Evolutionary conservation across 495 filamentous ascomycete genomes (phyloP).

Genomic region (Baudoinia panamericana): DNA sequence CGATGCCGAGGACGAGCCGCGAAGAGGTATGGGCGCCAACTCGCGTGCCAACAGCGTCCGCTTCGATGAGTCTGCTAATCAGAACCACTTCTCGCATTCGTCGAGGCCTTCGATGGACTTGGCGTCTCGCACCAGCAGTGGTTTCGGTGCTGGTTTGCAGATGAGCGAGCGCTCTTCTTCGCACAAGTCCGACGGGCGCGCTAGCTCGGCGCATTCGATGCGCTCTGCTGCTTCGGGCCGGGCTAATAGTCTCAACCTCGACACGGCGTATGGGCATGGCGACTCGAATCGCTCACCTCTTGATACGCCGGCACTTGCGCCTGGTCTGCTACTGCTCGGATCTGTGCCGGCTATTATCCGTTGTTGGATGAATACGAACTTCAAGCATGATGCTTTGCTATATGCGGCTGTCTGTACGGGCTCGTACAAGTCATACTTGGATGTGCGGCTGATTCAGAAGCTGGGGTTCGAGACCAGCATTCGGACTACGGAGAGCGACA

Average conservation of each 20-base stretch:
- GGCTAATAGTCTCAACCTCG: constrained; percentile 70
- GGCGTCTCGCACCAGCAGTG: constrained; percentile 65
- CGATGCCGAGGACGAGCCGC: constrained; percentile 79
- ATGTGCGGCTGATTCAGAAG: constrained; percentile 55
- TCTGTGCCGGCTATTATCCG: constrained; percentile 86
- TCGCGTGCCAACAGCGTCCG: constrained; percentile 95
- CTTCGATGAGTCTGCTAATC: constrained; percentile 94
- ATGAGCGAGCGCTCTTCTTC: constrained; percentile 82
- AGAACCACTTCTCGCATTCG: constrained; percentile 74
- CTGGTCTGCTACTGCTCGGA: constrained; percentile 68
- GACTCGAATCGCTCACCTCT: constrained; percentile 52
- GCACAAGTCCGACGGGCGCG: constrained; percentile 91
- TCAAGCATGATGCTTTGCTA: constrained; percentile 71
- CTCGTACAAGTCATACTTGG: constrained; percentile 70
- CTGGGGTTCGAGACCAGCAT: constrained; percentile 58
- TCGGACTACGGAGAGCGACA: constrained; percentile 42
- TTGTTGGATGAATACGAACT: constrained; percentile 82
- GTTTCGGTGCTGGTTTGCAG: constrained; percentile 66
- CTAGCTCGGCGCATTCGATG: constrained; percentile 75
- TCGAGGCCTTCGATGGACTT: constrained; percentile 69
- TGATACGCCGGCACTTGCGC: constrained; percentile 57
- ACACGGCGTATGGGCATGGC: constrained; percentile 53
- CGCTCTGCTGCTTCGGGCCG: constrained; percentile 54
- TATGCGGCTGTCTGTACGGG: constrained; percentile 90
- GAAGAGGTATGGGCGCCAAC: constrained; percentile 52